These are phyloP conservation scores for Nemophila menziesii DNA, from an alignment of 257 asterid genomes.

Conservation along the genomic window DNA sequence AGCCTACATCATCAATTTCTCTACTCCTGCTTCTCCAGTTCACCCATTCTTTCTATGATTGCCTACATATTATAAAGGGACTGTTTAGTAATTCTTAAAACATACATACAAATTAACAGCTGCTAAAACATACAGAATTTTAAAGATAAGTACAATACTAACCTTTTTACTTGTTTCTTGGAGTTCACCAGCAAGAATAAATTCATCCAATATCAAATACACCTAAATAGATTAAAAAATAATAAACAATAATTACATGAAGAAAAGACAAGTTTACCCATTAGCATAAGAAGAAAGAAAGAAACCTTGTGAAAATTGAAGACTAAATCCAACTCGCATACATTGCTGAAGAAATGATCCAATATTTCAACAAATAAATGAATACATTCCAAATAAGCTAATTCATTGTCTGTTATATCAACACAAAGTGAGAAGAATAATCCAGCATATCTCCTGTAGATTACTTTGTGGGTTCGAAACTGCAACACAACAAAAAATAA, in stretches of 20 bases:
- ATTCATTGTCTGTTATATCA: slow-evolving; percentile 91
- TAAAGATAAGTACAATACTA: slow-evolving; percentile 3
- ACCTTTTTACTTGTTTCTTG: slow-evolving; percentile 99
- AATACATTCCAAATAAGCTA: slow-evolving; percentile 76
- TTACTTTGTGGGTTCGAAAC: slow-evolving; percentile 94
- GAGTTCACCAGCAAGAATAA: slow-evolving; percentile 96
- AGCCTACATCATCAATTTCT: slow-evolving; percentile 3
- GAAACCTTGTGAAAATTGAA: slow-evolving; percentile 95
- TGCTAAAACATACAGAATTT: neutral
- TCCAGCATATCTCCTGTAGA: slow-evolving; percentile 97
- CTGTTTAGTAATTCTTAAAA: neutral
- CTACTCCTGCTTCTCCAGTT: slow-evolving; percentile 75
- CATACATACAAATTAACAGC: neutral
- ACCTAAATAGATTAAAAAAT: slow-evolving; percentile 35
- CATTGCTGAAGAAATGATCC: slow-evolving; percentile 96
- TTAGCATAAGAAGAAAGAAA: neutral
- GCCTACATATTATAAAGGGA: slow-evolving; percentile 35
- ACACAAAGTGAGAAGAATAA: slow-evolving; percentile 89
- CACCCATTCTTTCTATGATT: slow-evolving; percentile 94
- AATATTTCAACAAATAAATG: slow-evolving; percentile 98
- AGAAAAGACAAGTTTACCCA: neutral
- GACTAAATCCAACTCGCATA: slow-evolving; percentile 90
- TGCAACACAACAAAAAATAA: slow-evolving; percentile 21
- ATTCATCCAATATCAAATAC: slow-evolving; percentile 87
- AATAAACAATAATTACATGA: slow-evolving; percentile 10